These are phyloP conservation scores for Bretziella fagacearum DNA, from an alignment of 2,329 filamentous ascomycete genomes.

Conservation along the genomic window DNA sequence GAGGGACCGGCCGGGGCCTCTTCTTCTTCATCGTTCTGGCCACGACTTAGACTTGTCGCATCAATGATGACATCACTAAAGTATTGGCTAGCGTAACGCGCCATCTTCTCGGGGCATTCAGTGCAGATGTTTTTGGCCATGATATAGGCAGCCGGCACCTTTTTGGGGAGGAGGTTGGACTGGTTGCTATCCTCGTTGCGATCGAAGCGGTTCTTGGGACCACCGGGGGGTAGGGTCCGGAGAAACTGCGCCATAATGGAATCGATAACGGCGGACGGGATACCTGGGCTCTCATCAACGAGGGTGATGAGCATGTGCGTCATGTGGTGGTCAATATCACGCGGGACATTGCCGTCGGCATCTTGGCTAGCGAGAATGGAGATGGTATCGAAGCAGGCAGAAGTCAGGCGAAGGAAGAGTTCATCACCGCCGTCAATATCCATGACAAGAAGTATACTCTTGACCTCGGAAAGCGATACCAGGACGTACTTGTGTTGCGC, in stretches of 20 bases:
- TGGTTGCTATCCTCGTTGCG: conserved; percentile 54
- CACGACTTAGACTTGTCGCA: conserved; percentile 46
- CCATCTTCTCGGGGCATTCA: conserved; percentile 81
- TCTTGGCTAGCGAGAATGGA: conserved; percentile 58
- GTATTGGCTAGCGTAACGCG: conserved; percentile 83
- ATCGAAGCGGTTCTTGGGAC: conserved; percentile 38
- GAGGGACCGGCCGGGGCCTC: conserved; percentile 46
- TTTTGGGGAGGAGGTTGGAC: conserved; percentile 67
- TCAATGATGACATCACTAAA: conserved; percentile 95
- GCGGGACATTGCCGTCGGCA: conserved; percentile 67
- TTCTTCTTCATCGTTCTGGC: conserved; percentile 46
- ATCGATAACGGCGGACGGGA: conserved; percentile 73
- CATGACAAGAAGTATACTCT: conserved; percentile 81
- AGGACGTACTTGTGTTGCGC: conserved; percentile 85
- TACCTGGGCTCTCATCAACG: conserved; percentile 65
- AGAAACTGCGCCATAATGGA: conserved; percentile 92
- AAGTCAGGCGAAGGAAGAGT: conserved; percentile 68
- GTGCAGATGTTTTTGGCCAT: conserved; percentile 95
- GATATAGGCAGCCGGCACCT: conserved; percentile 81
- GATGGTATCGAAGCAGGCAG: conserved; percentile 79
- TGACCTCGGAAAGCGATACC: conserved; percentile 74
- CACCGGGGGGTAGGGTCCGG: conserved; percentile 57
- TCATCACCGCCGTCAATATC: conserved; percentile 71
- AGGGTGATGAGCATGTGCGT: conserved; percentile 68
- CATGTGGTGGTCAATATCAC: conserved; percentile 88